Conservation (phyloP, 1,139 yeast species). For the Scheffersomyces titani region DNA sequence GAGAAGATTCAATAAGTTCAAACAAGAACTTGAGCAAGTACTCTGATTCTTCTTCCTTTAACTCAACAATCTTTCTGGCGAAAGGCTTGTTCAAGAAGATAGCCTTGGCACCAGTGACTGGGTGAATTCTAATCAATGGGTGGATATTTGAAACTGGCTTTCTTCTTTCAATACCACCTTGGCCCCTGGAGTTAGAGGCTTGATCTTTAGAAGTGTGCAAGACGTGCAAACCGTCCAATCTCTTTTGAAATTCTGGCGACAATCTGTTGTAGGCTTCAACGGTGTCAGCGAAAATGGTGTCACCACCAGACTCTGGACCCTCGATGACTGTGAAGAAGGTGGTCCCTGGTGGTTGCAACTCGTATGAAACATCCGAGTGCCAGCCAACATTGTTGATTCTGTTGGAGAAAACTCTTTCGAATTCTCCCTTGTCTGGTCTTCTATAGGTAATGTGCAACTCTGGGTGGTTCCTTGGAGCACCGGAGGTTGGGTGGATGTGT, state of each 20-base stretch:
- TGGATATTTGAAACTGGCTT: constrained; percentile 48
- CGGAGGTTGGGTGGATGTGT: constrained; percentile 43
- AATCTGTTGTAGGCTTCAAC: constrained; percentile 28
- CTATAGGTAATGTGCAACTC: constrained; percentile 36
- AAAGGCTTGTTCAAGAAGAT: constrained; percentile 56
- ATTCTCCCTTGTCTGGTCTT: constrained; percentile 28
- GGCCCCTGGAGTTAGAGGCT: constrained; percentile 28
- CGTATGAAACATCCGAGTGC: constrained; percentile 45
- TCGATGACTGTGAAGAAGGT: constrained; percentile 40
- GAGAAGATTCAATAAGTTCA: constrained; percentile 45
- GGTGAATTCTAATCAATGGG: constrained; percentile 59
- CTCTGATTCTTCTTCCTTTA: constrained; percentile 57
- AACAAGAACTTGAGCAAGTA: constrained; percentile 51
- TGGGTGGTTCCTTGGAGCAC: constrained; percentile 38
- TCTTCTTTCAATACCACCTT: constrained; percentile 46
- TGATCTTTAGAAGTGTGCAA: constrained; percentile 29
- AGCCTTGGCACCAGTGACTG: constrained; percentile 55
- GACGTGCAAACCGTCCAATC: constrained; percentile 27
- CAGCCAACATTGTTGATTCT: constrained; percentile 34
- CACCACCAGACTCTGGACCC: constrained; percentile 45
- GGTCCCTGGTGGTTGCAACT: constrained; percentile 39
- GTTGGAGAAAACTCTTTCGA: constrained; percentile 22
- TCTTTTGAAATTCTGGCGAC: constrained; percentile 26
- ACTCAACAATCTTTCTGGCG: constrained; percentile 56
- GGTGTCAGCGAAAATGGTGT: constrained; percentile 30